phyloP scores from a whole-genome alignment of 2,329 filamentous ascomycete genomes.

The Pseudocercospora musae region DNA sequence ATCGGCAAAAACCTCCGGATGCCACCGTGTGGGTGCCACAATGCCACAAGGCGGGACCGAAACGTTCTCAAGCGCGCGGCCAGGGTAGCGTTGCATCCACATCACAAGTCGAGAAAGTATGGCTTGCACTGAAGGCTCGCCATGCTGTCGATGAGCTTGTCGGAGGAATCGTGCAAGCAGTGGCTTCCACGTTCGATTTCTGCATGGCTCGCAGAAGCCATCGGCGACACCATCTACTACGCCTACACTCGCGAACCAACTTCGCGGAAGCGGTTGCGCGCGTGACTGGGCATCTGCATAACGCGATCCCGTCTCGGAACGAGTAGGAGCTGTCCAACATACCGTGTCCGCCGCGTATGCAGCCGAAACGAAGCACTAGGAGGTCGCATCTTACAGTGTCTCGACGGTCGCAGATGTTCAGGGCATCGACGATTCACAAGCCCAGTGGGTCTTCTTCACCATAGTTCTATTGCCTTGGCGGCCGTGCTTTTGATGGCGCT shows the following conservation, averaged over 20 bases:
- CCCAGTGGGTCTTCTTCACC: background rate
- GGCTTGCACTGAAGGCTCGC: no score
- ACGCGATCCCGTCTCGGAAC: background rate
- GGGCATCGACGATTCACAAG: background rate
- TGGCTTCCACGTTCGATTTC: background rate
- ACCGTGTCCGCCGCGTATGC: background rate
- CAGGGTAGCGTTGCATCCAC: background rate
- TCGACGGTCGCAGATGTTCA: background rate
- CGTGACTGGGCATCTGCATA: conserved; percentile 4
- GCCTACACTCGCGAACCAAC: background rate
- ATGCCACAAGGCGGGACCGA: background rate
- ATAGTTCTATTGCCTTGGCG: background rate
- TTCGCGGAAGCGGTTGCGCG: background rate
- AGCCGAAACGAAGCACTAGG: conserved; percentile 1
- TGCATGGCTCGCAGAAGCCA: background rate
- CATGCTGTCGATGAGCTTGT: background rate
- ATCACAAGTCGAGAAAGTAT: background rate
- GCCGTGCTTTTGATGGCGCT: background rate
- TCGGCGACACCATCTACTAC: background rate
- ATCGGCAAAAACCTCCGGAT: conserved; percentile 2
- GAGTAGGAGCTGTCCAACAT: background rate
- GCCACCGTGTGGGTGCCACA: background rate
- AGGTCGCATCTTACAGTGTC: background rate
- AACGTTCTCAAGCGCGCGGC: background rate
- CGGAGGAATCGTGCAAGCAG: background rate